Evolutionary conservation across 2,329 filamentous ascomycete genomes (phyloP), one percentile per base, ranked within the genome.

Genomic region (Teratosphaeria nubilosa): DNA sequence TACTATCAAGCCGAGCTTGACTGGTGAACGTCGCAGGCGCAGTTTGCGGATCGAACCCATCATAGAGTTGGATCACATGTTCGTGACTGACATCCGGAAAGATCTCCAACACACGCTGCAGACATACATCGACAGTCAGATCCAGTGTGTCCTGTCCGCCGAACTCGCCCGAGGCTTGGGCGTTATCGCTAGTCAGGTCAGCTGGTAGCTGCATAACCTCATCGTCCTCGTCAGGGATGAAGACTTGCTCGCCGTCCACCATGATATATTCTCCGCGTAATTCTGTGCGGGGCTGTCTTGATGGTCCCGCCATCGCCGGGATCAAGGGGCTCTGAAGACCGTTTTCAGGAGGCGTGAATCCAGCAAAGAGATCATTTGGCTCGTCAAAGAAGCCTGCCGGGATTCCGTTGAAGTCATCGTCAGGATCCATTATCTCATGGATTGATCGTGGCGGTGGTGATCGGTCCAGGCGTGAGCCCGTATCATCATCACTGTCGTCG

Each of bases 71-170:
- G 25, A 51, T 25, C n/a, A 70, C 64, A 54, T 72, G 62, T 2
- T 70, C 66, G 50, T 68, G 69, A 20, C 58, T 64, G 59, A 72
- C 63, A 45, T 73, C 69, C 27, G 70, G 71, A 41, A 72, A 71
- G 24, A 72, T 63, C 27, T 66, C 68, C 6, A 69, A 62, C 22
- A 72, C 62, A 11, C 57, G 63, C 27, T 63, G 57, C 24, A 72
- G 57, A 54, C 68, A 70, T 22, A 51, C 50, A 16, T 70, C 68
- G 13, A 54, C 58, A 14, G 64, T 66, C 25, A 65, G 56, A 9
- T 52, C 51, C 34, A 20, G 30, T 2, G 16, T 6, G 41, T 48
- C 41, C 16, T 11, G 41, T 48, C 16, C 41, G 20, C 10, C 6
- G 5, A 11, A 30, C 27, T 30, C 27, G 27, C 27, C 27, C 5